A percentile compares a stretch with the other conserved stretches of the same genome.
phyloP scores from a whole-genome alignment of 108 stramenopile species.

The Cyclostephanos tholiformis region DNA sequence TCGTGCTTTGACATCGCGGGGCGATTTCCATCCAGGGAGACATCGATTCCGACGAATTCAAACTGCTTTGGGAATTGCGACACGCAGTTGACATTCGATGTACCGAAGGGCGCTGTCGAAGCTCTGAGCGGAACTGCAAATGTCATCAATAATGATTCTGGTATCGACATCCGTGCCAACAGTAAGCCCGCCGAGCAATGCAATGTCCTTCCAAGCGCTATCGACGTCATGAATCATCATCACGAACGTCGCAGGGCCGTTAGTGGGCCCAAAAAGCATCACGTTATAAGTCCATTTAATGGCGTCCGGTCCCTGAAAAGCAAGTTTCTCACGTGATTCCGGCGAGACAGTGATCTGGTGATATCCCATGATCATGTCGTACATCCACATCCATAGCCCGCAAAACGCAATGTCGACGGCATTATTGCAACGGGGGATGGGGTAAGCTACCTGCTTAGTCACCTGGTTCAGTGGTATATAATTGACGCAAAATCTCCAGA shows the following conservation, averaged over 20 bases:
- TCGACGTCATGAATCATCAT: background rate
- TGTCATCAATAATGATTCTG: background rate
- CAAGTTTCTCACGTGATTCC: background rate
- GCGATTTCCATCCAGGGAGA: slow-evolving; percentile 2
- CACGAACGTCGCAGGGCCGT: background rate
- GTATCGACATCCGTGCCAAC: too few species aligned
- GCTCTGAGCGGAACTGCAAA: background rate
- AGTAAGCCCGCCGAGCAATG: background rate
- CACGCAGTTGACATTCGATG: slow-evolving; percentile 1
- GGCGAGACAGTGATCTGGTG: slow-evolving; percentile 1
- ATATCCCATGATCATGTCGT: background rate
- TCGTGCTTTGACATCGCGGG: slow-evolving; percentile 22
- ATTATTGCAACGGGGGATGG: slow-evolving; percentile 2
- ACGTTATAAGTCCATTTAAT: too few species aligned
- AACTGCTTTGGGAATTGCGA: slow-evolving; percentile 9
- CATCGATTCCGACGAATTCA: slow-evolving; percentile 18
- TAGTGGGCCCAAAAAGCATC: too few species aligned
- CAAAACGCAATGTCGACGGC: background rate
- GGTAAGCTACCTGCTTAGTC: background rate
- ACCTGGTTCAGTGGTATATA: background rate
- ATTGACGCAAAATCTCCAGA: slow-evolving; percentile 16
- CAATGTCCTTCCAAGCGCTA: slow-evolving; percentile 1
- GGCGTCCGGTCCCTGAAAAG: too few species aligned
- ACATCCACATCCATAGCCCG: background rate
- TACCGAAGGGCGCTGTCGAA: background rate